phyloP scores from a whole-genome alignment of 1,284 basidiomycete species.

The Anthracocystis setariae region DNA sequence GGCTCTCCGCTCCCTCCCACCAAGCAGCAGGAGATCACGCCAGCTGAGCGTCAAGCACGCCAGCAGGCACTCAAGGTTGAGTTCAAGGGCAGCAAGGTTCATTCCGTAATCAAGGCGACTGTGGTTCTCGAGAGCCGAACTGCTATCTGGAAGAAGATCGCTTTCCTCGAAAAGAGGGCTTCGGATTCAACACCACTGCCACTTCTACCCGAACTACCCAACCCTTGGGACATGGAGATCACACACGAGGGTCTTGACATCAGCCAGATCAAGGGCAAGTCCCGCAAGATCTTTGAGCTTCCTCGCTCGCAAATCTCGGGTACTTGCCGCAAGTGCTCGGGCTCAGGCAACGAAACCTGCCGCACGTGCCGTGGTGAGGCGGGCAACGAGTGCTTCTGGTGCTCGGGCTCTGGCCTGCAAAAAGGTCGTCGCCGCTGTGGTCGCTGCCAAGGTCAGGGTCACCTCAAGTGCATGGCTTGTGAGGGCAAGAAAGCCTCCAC shows the following conservation, averaged over 20 bases:
- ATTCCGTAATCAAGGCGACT: slow-evolving; percentile 51
- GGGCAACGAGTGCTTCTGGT: slow-evolving; percentile 60
- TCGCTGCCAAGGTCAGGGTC: slow-evolving; percentile 51
- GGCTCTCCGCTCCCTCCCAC: slow-evolving; percentile 44
- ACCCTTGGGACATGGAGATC: slow-evolving; percentile 51
- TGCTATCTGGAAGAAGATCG: slow-evolving; percentile 44
- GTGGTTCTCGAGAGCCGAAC: slow-evolving; percentile 51
- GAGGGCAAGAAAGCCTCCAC: slow-evolving; percentile 39
- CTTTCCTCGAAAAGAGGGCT: slow-evolving; percentile 16
- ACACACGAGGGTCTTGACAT: slow-evolving; percentile 47
- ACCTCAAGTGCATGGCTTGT: slow-evolving; percentile 47
- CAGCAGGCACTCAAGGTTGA: slow-evolving; percentile 46
- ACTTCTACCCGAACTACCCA: slow-evolving; percentile 49
- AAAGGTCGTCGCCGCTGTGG: slow-evolving; percentile 51
- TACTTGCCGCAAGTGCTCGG: slow-evolving; percentile 48
- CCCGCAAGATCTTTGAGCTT: slow-evolving; percentile 54
- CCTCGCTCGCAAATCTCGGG: slow-evolving; percentile 27
- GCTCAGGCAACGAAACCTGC: slow-evolving; percentile 41
- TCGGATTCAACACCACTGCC: slow-evolving; percentile 17
- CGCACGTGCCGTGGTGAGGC: slow-evolving; percentile 46
- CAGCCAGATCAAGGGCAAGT: slow-evolving; percentile 44
- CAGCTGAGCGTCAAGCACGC: slow-evolving; percentile 44
- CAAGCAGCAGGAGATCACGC: slow-evolving; percentile 49
- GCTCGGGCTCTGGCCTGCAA: slow-evolving; percentile 46
- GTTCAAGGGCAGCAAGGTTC: slow-evolving; percentile 42